Percentiles rank a stretch among this genome's conserved stretches.
Evolutionary conservation across 129 eudicot genomes (phyloP).

Genomic region (Helianthus tuberosus): DNA sequence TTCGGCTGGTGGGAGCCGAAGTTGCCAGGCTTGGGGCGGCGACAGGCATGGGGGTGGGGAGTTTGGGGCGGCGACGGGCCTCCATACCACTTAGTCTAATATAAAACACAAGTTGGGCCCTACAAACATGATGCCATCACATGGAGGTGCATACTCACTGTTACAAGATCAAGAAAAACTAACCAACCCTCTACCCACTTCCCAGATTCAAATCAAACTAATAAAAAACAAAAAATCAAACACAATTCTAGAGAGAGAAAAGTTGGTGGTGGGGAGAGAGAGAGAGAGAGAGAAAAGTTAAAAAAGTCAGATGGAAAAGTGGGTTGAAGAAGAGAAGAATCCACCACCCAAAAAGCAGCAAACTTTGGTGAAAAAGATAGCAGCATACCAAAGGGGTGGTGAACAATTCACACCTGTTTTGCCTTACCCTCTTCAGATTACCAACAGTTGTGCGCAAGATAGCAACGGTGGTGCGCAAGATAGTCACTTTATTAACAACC

Average conservation of each 20-base stretch:
- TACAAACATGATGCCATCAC: slow-evolving; percentile 35
- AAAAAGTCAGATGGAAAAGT: slow-evolving; percentile 30
- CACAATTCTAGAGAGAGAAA: slow-evolving; percentile 38
- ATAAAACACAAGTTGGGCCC: slow-evolving; percentile 22
- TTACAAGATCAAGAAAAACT: slow-evolving; percentile 10
- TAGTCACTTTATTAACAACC: slow-evolving; percentile 9
- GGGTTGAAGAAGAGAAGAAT: slow-evolving; percentile 48
- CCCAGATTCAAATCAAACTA: slow-evolving; percentile 6
- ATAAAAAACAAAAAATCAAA: slow-evolving; percentile 16
- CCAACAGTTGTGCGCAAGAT: slow-evolving; percentile 28
- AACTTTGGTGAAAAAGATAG: slow-evolving; percentile 58
- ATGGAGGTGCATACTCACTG: slow-evolving; percentile 23
- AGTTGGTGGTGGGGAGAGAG: slow-evolving; percentile 39
- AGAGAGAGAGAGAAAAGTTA: slow-evolving; percentile 10
- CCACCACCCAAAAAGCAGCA: slow-evolving; percentile 61
- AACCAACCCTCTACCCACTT: neutral
- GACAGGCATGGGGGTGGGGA: too few relatives aligned
- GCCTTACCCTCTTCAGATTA: slow-evolving; percentile 36
- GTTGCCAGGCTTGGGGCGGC: too few relatives aligned
- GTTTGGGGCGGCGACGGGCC: too few relatives aligned
- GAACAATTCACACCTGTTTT: slow-evolving; percentile 61
- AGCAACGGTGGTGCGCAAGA: slow-evolving; percentile 29
- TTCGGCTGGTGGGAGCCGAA: too few relatives aligned
- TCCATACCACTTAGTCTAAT: too few relatives aligned
- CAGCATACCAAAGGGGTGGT: slow-evolving; percentile 62